Conservation (phyloP, 768 basidiomycete genomes). For the Macrolepiota dolichaula region DNA sequence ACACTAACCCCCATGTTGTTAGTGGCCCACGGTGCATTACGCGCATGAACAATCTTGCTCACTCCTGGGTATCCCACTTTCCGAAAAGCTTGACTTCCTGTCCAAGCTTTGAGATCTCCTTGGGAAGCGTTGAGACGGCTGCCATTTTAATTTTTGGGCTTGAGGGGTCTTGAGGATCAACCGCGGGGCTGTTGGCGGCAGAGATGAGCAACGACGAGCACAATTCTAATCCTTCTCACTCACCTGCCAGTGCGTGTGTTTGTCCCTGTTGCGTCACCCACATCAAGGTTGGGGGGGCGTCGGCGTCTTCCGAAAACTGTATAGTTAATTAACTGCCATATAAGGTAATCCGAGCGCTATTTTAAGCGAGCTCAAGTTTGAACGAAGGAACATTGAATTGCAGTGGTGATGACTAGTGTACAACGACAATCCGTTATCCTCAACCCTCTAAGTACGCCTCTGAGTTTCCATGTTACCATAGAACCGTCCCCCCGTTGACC, state of each 20-base stretch:
- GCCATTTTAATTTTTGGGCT: constrained; percentile 45
- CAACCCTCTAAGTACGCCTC: neutral
- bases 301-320: constrained; percentile 40
- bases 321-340: constrained; percentile 29
- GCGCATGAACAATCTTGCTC: constrained; percentile 33
- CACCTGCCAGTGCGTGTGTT: constrained; percentile 38
- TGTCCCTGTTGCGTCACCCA: constrained; percentile 42
- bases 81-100: constrained; percentile 95
- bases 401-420: neutral
- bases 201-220: constrained; percentile 29
- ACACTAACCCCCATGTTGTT: constrained; percentile 53
- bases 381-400: neutral
- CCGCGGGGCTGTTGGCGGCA: constrained; percentile 21
- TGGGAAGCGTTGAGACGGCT: constrained; percentile 69
- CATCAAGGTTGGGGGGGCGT: constrained; percentile 42
- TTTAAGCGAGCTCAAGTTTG: constrained; percentile 9
- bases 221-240: constrained; percentile 23
- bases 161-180: constrained; percentile 29
- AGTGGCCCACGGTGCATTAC: constrained; percentile 1
- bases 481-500: constrained; percentile 25
- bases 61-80: constrained; percentile 99
- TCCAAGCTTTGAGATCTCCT: constrained; percentile 76
- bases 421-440: constrained; percentile 8
- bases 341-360: neutral
- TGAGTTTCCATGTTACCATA: constrained; percentile 16